These are phyloP conservation scores for Rostrohypoxylon terebratum DNA, from an alignment of 495 filamentous ascomycete species.

Conservation along the genomic window DNA sequence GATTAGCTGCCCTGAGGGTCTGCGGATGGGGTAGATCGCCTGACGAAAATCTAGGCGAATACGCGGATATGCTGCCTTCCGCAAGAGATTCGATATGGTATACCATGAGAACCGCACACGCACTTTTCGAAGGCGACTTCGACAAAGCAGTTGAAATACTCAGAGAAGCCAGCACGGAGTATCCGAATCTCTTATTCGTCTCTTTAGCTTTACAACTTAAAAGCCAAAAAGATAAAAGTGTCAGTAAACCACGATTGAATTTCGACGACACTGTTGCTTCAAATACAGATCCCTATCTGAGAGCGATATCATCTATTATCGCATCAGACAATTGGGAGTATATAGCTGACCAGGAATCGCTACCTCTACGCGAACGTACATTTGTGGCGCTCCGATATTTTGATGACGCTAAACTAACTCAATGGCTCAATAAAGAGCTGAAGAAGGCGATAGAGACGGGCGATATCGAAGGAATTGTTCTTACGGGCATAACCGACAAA, in stretches of 20 bases:
- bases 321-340: constrained; percentile 87
- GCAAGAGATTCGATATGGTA: constrained; percentile 73
- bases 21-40: constrained; percentile 74
- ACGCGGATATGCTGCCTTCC: constrained; percentile 61
- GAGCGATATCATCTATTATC: constrained; percentile 92
- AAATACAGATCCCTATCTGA: constrained; percentile 82
- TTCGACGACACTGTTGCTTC: constrained; percentile 62
- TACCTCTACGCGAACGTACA: constrained; percentile 86
- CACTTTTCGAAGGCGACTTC: constrained; percentile 77
- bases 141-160: constrained; percentile 66
- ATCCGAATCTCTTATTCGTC: constrained; percentile 64
- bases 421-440: constrained; percentile 74
- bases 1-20: constrained; percentile 78
- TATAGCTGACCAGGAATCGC: constrained; percentile 81
- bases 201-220: constrained; percentile 65
- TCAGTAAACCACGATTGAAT: constrained; percentile 54
- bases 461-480: constrained; percentile 86
- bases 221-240: constrained; percentile 49
- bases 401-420: constrained; percentile 77
- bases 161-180: constrained; percentile 60
- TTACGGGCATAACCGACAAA: constrained; percentile 84
- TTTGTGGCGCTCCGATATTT: constrained; percentile 89
- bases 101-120: constrained; percentile 83
- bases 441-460: constrained; percentile 74
- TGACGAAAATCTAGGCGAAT: constrained; percentile 65